Conservation (phyloP, 2,329 filamentous ascomycete species). For the Pestalotiopsis sp. region DNA sequence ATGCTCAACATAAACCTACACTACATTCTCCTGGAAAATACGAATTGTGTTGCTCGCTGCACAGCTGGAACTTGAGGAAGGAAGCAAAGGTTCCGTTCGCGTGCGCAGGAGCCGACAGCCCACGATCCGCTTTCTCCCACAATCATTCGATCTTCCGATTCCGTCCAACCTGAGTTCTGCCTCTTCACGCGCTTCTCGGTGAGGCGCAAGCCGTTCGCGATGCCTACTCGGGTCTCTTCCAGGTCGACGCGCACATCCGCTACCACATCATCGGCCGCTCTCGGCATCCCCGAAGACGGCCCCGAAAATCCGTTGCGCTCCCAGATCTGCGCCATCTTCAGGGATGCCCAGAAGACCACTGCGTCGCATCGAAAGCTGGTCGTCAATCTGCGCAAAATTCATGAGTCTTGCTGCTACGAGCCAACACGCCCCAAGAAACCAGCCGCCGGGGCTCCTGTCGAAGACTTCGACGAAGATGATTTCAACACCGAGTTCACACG, state of each 20-base stretch:
- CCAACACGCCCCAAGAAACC: slow-evolving; percentile 55
- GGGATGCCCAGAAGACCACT: slow-evolving; percentile 85
- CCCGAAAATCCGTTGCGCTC: slow-evolving; percentile 71
- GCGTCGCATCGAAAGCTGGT: slow-evolving; percentile 89
- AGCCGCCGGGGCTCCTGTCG: slow-evolving; percentile 58
- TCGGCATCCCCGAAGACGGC: slow-evolving; percentile 71
- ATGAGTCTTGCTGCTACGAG: slow-evolving; percentile 80
- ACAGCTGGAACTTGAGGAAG: too few species aligned
- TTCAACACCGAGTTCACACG: slow-evolving; percentile 87
- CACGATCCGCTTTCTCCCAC: not conserved
- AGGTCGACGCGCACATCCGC: slow-evolving; percentile 48
- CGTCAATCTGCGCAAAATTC: slow-evolving; percentile 85
- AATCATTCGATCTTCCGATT: not conserved
- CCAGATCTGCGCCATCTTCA: slow-evolving; percentile 74
- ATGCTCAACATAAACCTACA: too few species aligned
- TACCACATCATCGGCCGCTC: slow-evolving; percentile 42
- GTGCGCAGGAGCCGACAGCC: too few species aligned
- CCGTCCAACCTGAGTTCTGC: not conserved
- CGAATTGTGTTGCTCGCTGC: too few species aligned
- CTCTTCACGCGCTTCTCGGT: not conserved
- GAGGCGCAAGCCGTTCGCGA: slow-evolving; percentile 27
- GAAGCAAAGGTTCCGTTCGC: too few species aligned
- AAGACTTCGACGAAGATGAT: slow-evolving; percentile 79
- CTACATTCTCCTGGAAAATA: too few species aligned
- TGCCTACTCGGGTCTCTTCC: slow-evolving; percentile 54